A percentile compares a stretch with the other conserved stretches of the same genome.
Conservation (phyloP, 164 flowering plant species). For the Vitis vinifera region ASM3070453v1 NC_081805.1:22405501-22406000, state of each 20-base stretch:
- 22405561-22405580: no score
- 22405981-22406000: conserved; percentile 89
- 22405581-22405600: no score
- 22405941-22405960: conserved; percentile 96
- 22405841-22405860: conserved; percentile 6
- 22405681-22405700: no score
- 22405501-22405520: no score
- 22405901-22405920: conserved; percentile 6
- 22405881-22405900: background rate
- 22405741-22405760: background rate
- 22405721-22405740: no score
- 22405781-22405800: conserved; percentile 74
- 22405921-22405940: conserved; percentile 85
- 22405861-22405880: background rate
- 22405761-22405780: background rate
- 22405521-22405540: no score
- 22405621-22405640: no score
- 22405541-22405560: no score
- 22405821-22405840: conserved; percentile 66
- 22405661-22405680: no score
- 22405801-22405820: conserved; percentile 85
- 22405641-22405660: no score
- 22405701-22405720: no score
- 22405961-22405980: conserved; percentile 88
- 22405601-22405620: no score